These are phyloP conservation scores for Macadamia integrifolia DNA, from an alignment of 164 flowering plant species.

Conservation along the genomic window DNA sequence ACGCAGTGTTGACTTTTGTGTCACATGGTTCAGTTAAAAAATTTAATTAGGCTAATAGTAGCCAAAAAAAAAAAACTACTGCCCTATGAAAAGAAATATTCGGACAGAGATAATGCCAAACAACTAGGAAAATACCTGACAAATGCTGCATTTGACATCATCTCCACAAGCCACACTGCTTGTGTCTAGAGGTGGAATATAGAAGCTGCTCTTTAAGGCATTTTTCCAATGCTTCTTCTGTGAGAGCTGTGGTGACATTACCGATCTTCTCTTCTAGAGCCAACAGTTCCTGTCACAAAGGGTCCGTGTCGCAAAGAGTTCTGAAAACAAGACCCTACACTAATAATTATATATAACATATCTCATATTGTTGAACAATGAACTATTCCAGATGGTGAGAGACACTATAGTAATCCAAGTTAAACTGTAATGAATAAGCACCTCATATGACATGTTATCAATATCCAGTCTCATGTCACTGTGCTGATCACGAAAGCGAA, in stretches of 20 bases:
- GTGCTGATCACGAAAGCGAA: slow-evolving; percentile 75
- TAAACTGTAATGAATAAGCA: slow-evolving; percentile 17
- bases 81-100: no score
- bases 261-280: slow-evolving; percentile 97
- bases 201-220: slow-evolving; percentile 51
- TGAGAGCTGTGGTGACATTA: slow-evolving; percentile 80
- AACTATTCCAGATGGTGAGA: neutral
- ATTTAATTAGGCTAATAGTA: no score
- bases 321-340: no score
- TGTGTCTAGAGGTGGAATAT: slow-evolving; percentile 20
- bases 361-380: no score
- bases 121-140: slow-evolving; percentile 59
- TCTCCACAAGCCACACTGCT: slow-evolving; percentile 10
- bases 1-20: no score
- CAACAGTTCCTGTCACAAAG: slow-evolving; percentile 60
- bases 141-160: slow-evolving; percentile 85
- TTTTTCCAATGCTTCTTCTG: slow-evolving; percentile 63
- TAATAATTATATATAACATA: no score
- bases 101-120: no score
- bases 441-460: slow-evolving; percentile 99
- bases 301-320: neutral
- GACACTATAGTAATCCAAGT: neutral
- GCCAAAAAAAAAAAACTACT: no score
- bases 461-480: slow-evolving; percentile 97
- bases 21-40: no score